Conservation (phyloP, 345 rosid species). For the Mangifera indica region DNA sequence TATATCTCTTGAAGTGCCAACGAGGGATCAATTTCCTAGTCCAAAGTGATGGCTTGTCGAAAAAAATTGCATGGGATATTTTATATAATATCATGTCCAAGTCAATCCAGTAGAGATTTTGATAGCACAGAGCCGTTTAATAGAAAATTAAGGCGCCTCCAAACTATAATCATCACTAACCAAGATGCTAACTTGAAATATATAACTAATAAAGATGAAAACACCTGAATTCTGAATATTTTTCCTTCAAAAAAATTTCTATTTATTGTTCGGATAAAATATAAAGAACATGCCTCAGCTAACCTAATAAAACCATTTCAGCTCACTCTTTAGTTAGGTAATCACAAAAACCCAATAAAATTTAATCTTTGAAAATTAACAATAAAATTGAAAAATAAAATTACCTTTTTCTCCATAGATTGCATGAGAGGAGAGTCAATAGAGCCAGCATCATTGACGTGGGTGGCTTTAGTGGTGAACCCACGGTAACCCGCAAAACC, state of each 20-base stretch:
- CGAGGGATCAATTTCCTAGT: too few species aligned
- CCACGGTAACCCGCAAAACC: conserved; percentile 29
- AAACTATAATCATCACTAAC: not conserved
- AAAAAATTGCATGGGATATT: too few species aligned
- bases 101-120: not conserved
- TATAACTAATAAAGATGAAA: not conserved
- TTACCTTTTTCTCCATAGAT: conserved; percentile 91
- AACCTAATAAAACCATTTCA: not conserved
- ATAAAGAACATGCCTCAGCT: conserved; percentile 2
- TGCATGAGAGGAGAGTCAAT: conserved; percentile 81
- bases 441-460: conserved; percentile 81
- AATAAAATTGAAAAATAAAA: conserved; percentile 5
- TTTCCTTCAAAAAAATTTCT: not conserved
- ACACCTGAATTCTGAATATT: not conserved
- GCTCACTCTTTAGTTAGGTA: not conserved
- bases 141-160: not conserved
- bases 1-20: too few species aligned
- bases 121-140: not conserved
- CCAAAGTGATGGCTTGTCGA: too few species aligned
- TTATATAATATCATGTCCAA: too few species aligned
- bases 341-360: too few species aligned
- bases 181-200: not conserved
- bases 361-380: too few species aligned
- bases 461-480: conserved; percentile 54
- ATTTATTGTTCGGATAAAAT: not conserved